Evolutionary conservation across 2,329 filamentous ascomycete genomes (phyloP), one percentile per base, ranked within the genome.

Genomic region (Tolypocladium ophioglossoides): DNA sequence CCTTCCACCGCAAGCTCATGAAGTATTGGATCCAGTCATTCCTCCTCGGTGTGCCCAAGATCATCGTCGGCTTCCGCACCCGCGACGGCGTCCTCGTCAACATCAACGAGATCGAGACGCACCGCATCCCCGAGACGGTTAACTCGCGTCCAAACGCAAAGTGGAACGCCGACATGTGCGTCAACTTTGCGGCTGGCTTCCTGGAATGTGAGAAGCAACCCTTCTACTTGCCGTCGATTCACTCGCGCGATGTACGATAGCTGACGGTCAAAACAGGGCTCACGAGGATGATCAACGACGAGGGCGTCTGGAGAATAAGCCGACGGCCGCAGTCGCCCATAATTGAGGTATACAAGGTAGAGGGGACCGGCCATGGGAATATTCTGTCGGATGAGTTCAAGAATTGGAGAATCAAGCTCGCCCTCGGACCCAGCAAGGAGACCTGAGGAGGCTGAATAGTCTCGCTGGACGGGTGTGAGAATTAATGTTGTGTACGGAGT

Each of bases 21-120:
- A 95, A 95, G 65, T 96, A 92, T 72, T 99, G 94, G 94, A 89
- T 92, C 16, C 94, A 97, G 69, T 95, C 89, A 0, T 99, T 96
- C 66, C 77, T 99, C 2, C 84, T 99, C 2, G 92, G 92, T 41
- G 91, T 97, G 1, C 90, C 91, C 0, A 94, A 86, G 61, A 89
- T 99, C 59, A 83, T 96, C 48, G 87, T 99, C 34, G 94, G 94
- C 1, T 96, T 94, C 68, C 84, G 94, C 50, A 85, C 81, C 37
- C 82, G 70, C 20, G 70, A 85, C 54, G 92, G 94, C 9, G 79
- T 89, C 52, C 75, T 99, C 24, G 77, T 78, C 50, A 77, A 81
- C 14, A 66, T 95, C 14, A 82, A 95, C 66, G 89, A 95, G 64
- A 80, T 95, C 35, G 82, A 89, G 56, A 96, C 91, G 2, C 82